These are phyloP conservation scores for Mangifera indica DNA, from an alignment of 345 rosid species.

Conservation along the genomic window DNA sequence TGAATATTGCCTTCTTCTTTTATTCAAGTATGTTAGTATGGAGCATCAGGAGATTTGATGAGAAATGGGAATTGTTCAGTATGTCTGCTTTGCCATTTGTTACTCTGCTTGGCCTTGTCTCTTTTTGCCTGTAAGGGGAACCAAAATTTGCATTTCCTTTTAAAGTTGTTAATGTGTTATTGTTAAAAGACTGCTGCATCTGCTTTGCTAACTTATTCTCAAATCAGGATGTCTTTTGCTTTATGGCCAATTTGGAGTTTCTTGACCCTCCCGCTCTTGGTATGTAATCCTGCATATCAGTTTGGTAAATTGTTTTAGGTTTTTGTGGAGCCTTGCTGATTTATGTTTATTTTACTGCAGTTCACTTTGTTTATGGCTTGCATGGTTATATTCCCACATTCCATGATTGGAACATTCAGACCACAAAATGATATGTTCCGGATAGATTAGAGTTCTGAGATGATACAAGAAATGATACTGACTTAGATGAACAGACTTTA, in stretches of 20 bases:
- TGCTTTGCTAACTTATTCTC: slow-evolving; percentile 16
- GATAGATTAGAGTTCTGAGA: slow-evolving; percentile 51
- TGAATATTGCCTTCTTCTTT: slow-evolving; percentile 67
- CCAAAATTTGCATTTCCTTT: not conserved
- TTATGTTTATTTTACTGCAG: slow-evolving; percentile 45
- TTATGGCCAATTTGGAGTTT: slow-evolving; percentile 96
- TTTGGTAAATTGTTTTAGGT: not conserved
- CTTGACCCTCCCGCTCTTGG: slow-evolving; percentile 96
- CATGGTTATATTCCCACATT: slow-evolving; percentile 74
- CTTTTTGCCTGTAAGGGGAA: slow-evolving; percentile 81
- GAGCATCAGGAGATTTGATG: slow-evolving; percentile 83
- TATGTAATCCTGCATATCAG: slow-evolving; percentile 21
- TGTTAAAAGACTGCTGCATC: slow-evolving; percentile 10
- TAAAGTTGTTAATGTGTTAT: slow-evolving; percentile 13
- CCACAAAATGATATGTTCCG: slow-evolving; percentile 63
- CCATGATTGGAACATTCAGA: slow-evolving; percentile 69
- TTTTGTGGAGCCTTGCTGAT: slow-evolving; percentile 13
- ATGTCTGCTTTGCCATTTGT: slow-evolving; percentile 77
- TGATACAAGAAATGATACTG: slow-evolving; percentile 28
- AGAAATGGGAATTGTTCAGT: slow-evolving; percentile 82
- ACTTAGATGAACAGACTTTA: slow-evolving; percentile 26
- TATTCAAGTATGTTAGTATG: slow-evolving; percentile 75
- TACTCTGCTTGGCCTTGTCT: slow-evolving; percentile 74
- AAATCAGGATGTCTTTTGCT: slow-evolving; percentile 68
- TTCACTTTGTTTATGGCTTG: slow-evolving; percentile 93